phyloP scores from a whole-genome alignment of 2,329 filamentous ascomycete genomes.

The Clarireedia paspali region DNA sequence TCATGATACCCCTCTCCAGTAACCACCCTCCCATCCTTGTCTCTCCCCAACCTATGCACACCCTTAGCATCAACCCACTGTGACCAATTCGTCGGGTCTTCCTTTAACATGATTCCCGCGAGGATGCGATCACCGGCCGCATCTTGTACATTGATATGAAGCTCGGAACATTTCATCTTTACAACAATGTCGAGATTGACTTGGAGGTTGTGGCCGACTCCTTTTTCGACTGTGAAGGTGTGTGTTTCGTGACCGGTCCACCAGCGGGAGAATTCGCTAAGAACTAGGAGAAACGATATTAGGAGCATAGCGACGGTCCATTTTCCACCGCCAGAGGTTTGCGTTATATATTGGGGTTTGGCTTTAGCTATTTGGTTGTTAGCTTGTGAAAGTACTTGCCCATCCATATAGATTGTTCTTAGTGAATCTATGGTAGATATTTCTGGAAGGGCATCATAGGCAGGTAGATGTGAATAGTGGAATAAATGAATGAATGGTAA shows the following conservation, averaged over 20 bases:
- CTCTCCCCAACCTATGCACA: constrained; percentile 51
- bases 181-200: constrained; percentile 95
- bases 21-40: constrained; percentile 45
- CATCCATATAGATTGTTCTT: neutral
- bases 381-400: neutral
- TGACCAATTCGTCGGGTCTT: constrained; percentile 71
- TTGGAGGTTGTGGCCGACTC: constrained; percentile 77
- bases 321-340: constrained; percentile 80
- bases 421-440: neutral
- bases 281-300: constrained; percentile 66
- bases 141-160: constrained; percentile 98
- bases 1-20: constrained; percentile 56
- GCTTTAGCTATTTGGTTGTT: constrained; percentile 66
- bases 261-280: constrained; percentile 75
- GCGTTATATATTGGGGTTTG: constrained; percentile 84
- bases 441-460: neutral
- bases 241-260: constrained; percentile 78
- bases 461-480: neutral
- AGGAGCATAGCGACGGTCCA: constrained; percentile 81
- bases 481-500: neutral
- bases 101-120: constrained; percentile 64
- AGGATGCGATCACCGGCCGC: constrained; percentile 87
- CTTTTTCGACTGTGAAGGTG: constrained; percentile 89
- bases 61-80: constrained; percentile 72
- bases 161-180: constrained; percentile 74